Evolutionary conservation across 495 filamentous ascomycete species (phyloP).

Genomic region (Annulohypoxylon moriforme): DNA sequence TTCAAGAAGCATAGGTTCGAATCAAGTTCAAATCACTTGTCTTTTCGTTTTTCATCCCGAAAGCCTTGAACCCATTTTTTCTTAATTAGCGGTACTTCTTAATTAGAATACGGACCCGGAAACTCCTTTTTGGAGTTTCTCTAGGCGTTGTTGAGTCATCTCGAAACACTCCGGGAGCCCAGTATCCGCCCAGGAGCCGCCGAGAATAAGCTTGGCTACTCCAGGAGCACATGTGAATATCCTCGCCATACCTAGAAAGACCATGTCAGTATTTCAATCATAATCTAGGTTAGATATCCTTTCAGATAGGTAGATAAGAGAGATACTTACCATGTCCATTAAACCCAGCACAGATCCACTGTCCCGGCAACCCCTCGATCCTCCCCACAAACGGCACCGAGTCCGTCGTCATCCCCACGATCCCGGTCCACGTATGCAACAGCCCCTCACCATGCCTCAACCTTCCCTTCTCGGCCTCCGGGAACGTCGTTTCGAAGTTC

Average conservation of each 20-base stretch:
- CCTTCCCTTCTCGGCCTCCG: slow-evolving; percentile 22
- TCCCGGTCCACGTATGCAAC: slow-evolving; percentile 48
- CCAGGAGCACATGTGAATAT: slow-evolving; percentile 48
- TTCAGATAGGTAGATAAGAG: background rate
- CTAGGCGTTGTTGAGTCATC: slow-evolving; percentile 36
- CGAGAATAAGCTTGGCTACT: slow-evolving; percentile 43
- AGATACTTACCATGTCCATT: slow-evolving; percentile 44
- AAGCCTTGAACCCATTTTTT: background rate
- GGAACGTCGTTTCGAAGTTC: slow-evolving; percentile 39
- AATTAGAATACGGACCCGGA: slow-evolving; percentile 32
- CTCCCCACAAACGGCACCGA: slow-evolving; percentile 46
- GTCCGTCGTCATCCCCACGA: slow-evolving; percentile 49
- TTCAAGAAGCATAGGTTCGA: background rate
- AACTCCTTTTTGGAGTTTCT: slow-evolving; percentile 32
- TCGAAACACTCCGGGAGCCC: slow-evolving; percentile 49
- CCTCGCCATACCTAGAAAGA: slow-evolving; percentile 44
- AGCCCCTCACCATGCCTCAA: slow-evolving; percentile 39
- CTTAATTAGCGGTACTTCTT: background rate
- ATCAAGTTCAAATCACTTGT: background rate
- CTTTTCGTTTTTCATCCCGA: background rate
- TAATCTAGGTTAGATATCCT: background rate
- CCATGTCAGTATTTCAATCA: slow-evolving; percentile 5
- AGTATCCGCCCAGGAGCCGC: slow-evolving; percentile 45
- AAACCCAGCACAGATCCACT: slow-evolving; percentile 49
- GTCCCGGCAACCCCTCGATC: slow-evolving; percentile 35